phyloP scores from a whole-genome alignment of 805 yeast genomes.

The Scheffersomyces coipomensis region DNA sequence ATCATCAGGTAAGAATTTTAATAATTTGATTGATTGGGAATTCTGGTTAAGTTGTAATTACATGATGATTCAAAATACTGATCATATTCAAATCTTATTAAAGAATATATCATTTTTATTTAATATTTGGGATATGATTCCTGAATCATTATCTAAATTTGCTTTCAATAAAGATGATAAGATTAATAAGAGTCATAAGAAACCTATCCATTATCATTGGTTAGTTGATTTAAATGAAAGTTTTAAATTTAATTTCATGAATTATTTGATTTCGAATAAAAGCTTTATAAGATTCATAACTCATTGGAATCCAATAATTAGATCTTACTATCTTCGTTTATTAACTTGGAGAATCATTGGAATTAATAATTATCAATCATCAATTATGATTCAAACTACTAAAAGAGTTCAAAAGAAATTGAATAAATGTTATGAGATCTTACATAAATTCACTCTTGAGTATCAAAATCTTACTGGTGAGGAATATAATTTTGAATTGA shows the following conservation, averaged over 20 bases:
- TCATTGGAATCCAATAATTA: slow-evolving; percentile 78
- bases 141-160: slow-evolving; percentile 28
- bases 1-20: background rate
- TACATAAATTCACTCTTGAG: slow-evolving; percentile 25
- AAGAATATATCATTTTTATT: slow-evolving; percentile 65
- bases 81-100: slow-evolving; percentile 59
- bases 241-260: slow-evolving; percentile 46
- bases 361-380: slow-evolving; percentile 36
- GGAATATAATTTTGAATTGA: slow-evolving; percentile 9
- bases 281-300: slow-evolving; percentile 60
- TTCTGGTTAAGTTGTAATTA: slow-evolving; percentile 69
- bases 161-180: slow-evolving; percentile 3
- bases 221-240: slow-evolving; percentile 34
- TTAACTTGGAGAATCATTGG: slow-evolving; percentile 65
- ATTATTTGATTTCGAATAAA: slow-evolving; percentile 51
- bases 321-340: slow-evolving; percentile 66
- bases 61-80: slow-evolving; percentile 57
- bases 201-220: slow-evolving; percentile 32
- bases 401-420: slow-evolving; percentile 30
- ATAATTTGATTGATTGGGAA: slow-evolving; percentile 56
- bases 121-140: slow-evolving; percentile 72
- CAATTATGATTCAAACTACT: slow-evolving; percentile 28
- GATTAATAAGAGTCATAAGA: background rate
- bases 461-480: slow-evolving; percentile 13
- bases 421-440: slow-evolving; percentile 19